Conservation (phyloP, 352 stramenopile species). For the Aphanomyces cochlioides region DNA sequence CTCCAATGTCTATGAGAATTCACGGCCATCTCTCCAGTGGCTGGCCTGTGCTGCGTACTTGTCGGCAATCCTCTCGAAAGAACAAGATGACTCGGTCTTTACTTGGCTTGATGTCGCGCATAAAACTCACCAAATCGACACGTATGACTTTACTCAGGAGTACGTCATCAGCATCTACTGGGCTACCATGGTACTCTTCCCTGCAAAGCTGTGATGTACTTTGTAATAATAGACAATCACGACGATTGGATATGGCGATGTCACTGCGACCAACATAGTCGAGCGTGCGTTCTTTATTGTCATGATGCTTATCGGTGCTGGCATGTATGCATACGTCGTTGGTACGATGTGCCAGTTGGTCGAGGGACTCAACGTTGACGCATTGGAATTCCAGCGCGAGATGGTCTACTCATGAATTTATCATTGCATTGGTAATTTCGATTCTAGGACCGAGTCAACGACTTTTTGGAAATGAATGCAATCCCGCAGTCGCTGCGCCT, state of each 20-base stretch:
- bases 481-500: constrained; percentile 12
- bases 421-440: neutral
- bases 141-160: neutral
- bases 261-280: constrained; percentile 61
- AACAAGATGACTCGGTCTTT: constrained; percentile 9
- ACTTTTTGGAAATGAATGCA: constrained; percentile 17
- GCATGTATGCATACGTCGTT: constrained; percentile 75
- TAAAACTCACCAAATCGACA: neutral
- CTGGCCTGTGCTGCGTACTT: constrained; percentile 16
- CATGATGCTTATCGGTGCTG: constrained; percentile 75
- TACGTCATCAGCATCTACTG: constrained; percentile 24
- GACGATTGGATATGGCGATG: constrained; percentile 82
- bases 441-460: constrained; percentile 13
- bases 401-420: neutral
- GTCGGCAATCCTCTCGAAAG: neutral
- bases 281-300: constrained; percentile 81
- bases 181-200: constrained; percentile 8
- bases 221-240: constrained; percentile 55
- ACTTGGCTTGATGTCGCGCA: constrained; percentile 9
- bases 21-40: neutral
- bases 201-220: neutral
- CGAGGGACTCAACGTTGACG: constrained; percentile 23
- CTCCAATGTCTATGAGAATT: neutral
- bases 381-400: constrained; percentile 18
- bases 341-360: constrained; percentile 46